Conservation (phyloP, 1,284 basidiomycete genomes). For the Ceratobasidium sp. region DNA sequence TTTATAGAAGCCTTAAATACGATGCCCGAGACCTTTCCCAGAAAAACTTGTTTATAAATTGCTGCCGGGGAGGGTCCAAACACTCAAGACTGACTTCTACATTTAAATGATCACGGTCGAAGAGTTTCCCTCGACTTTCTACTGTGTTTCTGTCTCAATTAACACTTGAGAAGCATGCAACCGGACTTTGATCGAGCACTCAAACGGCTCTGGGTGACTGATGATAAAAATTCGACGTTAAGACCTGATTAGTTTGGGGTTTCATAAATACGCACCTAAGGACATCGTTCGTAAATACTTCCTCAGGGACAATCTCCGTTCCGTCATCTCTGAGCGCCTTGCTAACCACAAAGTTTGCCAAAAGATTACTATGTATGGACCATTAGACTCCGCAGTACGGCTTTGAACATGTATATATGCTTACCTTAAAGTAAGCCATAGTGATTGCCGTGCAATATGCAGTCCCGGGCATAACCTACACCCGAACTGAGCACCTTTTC, state of each 20-base stretch:
- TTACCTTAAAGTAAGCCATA: constrained; percentile 39
- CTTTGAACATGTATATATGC: too few species aligned
- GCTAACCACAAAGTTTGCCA: constrained; percentile 19
- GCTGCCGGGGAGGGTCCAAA: too few species aligned
- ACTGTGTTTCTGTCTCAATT: neutral
- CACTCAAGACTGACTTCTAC: too few species aligned
- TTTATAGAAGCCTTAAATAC: too few species aligned
- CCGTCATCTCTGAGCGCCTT: constrained; percentile 15
- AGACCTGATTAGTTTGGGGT: neutral
- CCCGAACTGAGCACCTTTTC: neutral
- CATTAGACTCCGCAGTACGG: too few species aligned
- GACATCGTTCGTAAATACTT: constrained; percentile 25
- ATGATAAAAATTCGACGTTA: neutral
- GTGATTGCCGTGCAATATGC: constrained; percentile 35
- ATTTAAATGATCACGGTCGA: too few species aligned
- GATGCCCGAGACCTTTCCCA: too few species aligned
- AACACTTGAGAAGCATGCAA: neutral
- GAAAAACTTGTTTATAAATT: too few species aligned
- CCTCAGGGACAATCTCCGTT: constrained; percentile 10
- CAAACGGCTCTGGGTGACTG: constrained; percentile 28
- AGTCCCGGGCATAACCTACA: constrained; percentile 32
- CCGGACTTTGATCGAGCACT: neutral
- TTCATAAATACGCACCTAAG: constrained; percentile 19
- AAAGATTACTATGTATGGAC: constrained; percentile 5
- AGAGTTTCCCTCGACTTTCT: too few species aligned